Base-by-base conservation (phyloP, 495 filamentous ascomycete genomes). In the Aspergillus nanangensis region DNA sequence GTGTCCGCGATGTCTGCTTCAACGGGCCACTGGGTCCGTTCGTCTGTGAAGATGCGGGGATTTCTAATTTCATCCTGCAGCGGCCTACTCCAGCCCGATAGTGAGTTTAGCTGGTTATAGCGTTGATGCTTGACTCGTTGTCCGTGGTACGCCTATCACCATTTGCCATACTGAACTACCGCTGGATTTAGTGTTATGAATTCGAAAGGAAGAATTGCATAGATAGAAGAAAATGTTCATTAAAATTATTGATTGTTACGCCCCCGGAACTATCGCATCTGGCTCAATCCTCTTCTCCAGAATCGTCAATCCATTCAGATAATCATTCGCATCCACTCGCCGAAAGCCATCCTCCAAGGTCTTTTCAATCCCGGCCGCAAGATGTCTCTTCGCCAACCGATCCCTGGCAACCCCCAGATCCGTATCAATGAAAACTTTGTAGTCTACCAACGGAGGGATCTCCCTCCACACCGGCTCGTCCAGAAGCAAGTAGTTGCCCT, bases 311-410 rank as follows among this genome's bases (percentile, higher is more conserved):
- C 53, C 62, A 59, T 72, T 71, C 42, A 66, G 41, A 34, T 63
- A 61, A 49, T 75, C 70, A 52, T 73, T 75, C 13, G 55, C 55
- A 44, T 71, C 68, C 22, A 63, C 65, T 14, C 70, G 49, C 1
- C 49, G 50, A 46, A 63, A 63, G 20, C 63, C 71, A 48, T 66
- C 66, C 14, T 66, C 67, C 44, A 66, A 44, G 0, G 57, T 67
- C 35, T 45, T 60, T 53, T 73, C 71, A 50, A 73, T 70, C 2
- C 69, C 69, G 7, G 61, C 62, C 20, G 45, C 15, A 2, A 72
- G 50, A 50, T 73, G 70, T 11, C 70, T 45, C 33, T 55, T 58
- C 1, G 67, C 67, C 41, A 69, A 53, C 13, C 70, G 53, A 18
- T 57, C 51, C 14, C 58, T 49, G 14, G 68, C 64, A n/a, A 63